Conservation (phyloP, 2,329 filamentous ascomycete species). For the Nigrospora oryzae region DNA sequence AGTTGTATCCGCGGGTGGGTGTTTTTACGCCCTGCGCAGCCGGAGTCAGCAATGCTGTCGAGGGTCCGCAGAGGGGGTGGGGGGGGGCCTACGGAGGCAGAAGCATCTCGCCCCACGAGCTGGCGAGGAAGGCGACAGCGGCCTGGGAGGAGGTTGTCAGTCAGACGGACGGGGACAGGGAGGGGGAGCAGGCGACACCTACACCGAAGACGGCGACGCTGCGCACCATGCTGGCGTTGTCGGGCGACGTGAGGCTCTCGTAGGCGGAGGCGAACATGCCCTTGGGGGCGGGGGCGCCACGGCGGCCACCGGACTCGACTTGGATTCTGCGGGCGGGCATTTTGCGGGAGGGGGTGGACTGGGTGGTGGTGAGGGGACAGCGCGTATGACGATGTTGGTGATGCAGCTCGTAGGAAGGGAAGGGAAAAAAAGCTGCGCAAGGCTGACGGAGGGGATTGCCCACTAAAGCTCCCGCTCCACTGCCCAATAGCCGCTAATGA, state of each 20-base stretch:
- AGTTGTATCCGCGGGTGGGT: not conserved
- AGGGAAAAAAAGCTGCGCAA: too few species aligned
- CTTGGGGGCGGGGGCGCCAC: slow-evolving; percentile 32
- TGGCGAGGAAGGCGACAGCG: slow-evolving; percentile 58
- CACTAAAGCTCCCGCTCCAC: too few species aligned
- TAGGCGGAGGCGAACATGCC: slow-evolving; percentile 52
- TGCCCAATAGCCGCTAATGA: too few species aligned
- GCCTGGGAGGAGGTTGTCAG: slow-evolving; percentile 29
- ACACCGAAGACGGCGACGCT: slow-evolving; percentile 63
- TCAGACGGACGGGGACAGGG: not conserved
- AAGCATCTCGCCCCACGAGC: slow-evolving; percentile 58
- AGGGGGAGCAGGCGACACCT: slow-evolving; percentile 24
- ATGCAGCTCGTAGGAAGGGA: too few species aligned
- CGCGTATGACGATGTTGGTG: not conserved
- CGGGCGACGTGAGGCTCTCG: slow-evolving; percentile 53
- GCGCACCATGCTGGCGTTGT: slow-evolving; percentile 61
- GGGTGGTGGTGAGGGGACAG: not conserved
- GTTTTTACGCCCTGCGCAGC: not conserved
- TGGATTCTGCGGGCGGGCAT: slow-evolving; percentile 59
- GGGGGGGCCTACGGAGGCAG: slow-evolving; percentile 50
- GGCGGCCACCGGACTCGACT: slow-evolving; percentile 36
- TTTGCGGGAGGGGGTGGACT: slow-evolving; percentile 1
- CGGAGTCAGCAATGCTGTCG: not conserved
- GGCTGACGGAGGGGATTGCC: too few species aligned
- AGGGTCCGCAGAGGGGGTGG: not conserved